Conservation (phyloP, 2,329 filamentous ascomycete species). For the Phaeosphaeriaceae sp. region DNA sequence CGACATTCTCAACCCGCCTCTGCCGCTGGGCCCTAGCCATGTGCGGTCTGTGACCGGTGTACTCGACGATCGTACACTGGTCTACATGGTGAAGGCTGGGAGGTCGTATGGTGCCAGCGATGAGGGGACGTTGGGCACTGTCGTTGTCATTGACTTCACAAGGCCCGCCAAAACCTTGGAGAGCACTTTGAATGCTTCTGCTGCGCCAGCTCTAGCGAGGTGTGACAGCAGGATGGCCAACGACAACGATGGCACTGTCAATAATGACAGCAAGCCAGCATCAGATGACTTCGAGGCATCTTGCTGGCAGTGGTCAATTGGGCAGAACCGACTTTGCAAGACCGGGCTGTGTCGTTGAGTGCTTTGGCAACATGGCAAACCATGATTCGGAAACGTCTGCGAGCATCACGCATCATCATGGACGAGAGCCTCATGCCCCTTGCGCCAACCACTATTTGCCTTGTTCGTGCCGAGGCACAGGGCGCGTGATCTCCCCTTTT, state of each 20-base stretch:
- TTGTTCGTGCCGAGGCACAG: not conserved
- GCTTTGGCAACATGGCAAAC: not conserved
- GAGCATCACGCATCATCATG: not conserved
- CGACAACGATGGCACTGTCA: not conserved
- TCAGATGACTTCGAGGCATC: constrained; percentile 6
- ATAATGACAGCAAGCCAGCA: not conserved
- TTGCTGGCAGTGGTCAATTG: constrained; percentile 17
- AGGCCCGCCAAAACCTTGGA: constrained; percentile 7
- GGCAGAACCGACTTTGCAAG: constrained; percentile 11
- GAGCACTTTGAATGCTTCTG: not conserved
- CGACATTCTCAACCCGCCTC: constrained; percentile 39
- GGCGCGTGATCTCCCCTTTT: not conserved
- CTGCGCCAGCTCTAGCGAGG: constrained; percentile 3
- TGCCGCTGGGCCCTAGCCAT: constrained; percentile 13
- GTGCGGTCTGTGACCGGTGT: constrained; percentile 33
- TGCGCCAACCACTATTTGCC: not conserved
- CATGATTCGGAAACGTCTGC: not conserved
- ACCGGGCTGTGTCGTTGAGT: constrained; percentile 14
- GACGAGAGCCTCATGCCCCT: not conserved
- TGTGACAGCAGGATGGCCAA: constrained; percentile 12
- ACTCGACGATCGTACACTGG: constrained; percentile 42
- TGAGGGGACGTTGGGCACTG: constrained; percentile 29
- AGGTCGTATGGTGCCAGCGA: constrained; percentile 28
- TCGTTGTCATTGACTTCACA: constrained; percentile 45
- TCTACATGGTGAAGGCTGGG: constrained; percentile 43